Evolutionary conservation across 257 asterid genomes (phyloP).

Genomic region (Phtheirospermum japonicum): DNA sequence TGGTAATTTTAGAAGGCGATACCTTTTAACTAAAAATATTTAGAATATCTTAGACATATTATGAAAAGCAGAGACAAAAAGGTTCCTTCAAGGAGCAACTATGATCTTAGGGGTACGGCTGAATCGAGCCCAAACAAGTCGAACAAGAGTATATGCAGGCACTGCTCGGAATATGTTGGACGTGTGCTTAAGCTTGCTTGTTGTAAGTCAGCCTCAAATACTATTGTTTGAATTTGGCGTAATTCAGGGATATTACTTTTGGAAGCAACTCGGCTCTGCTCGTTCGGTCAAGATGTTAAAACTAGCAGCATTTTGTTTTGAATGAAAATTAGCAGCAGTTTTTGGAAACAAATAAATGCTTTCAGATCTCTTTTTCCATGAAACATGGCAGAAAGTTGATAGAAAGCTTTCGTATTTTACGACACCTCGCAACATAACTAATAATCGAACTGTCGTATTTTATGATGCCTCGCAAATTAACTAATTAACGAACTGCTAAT

Average conservation of each 20-base stretch:
- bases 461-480: no score
- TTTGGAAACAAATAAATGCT: not conserved
- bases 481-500: no score
- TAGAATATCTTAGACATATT: not conserved
- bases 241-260: not conserved
- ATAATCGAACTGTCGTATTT: not conserved
- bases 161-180: not conserved
- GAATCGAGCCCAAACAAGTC: conserved; percentile 1
- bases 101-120: no score
- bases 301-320: not conserved
- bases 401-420: not conserved
- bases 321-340: not conserved
- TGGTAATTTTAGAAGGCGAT: not conserved
- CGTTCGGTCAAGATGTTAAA: no score
- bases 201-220: not conserved
- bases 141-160: not conserved
- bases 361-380: not conserved
- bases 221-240: not conserved
- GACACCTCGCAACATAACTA: not conserved
- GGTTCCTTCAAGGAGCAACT: no score
- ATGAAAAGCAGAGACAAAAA: not conserved
- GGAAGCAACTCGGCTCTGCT: not conserved
- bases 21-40: conserved; percentile 5
- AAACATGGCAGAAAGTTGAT: not conserved
- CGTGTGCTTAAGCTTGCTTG: not conserved